Evolutionary conservation across 805 yeast genomes (phyloP).

Genomic region (Martiniozyma abietophila): DNA sequence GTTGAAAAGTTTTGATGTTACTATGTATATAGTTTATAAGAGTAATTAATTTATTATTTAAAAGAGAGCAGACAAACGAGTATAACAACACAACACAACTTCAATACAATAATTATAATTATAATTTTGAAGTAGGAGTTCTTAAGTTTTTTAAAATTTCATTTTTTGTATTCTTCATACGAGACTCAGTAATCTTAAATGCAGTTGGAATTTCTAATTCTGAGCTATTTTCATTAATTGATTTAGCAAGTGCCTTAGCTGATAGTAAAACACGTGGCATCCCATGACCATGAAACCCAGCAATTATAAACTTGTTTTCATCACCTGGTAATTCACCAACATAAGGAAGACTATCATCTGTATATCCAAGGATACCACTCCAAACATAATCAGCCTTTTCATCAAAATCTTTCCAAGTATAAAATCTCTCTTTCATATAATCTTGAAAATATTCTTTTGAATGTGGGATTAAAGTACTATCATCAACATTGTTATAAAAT

Average conservation of each 20-base stretch:
- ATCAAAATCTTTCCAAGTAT: constrained; percentile 26
- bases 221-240: constrained; percentile 5
- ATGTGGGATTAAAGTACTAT: constrained; percentile 23
- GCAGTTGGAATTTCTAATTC: constrained; percentile 15
- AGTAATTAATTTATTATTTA: too few relatives aligned
- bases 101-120: neutral
- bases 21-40: too few relatives aligned
- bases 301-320: constrained; percentile 29
- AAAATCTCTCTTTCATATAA: constrained; percentile 26
- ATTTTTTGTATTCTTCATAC: constrained; percentile 14
- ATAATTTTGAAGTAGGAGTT: neutral
- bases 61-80: too few relatives aligned
- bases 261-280: constrained; percentile 37
- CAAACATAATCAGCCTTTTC: constrained; percentile 25
- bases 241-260: constrained; percentile 31
- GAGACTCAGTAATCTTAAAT: constrained; percentile 16
- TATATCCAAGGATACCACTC: constrained; percentile 41
- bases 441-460: constrained; percentile 19
- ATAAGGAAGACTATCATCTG: constrained; percentile 32
- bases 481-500: constrained; percentile 28
- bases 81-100: too few relatives aligned
- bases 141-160: too few relatives aligned
- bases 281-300: constrained; percentile 45
- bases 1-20: neutral
- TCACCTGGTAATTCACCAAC: constrained; percentile 32